Conservation (phyloP, 1,284 basidiomycete species). For the Sphaerobolus stellatus region DNA sequence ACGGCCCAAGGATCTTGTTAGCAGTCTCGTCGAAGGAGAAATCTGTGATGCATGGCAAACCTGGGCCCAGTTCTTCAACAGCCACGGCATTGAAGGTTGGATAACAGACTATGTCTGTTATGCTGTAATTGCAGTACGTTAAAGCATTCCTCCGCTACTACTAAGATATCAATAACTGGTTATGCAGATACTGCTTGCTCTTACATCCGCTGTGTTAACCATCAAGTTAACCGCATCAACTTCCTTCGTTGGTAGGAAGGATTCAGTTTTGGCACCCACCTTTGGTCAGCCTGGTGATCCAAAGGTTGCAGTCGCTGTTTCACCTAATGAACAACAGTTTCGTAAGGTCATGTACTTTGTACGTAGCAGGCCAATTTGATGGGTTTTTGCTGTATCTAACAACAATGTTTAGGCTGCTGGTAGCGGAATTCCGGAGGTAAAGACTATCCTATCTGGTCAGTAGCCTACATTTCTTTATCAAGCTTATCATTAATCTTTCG, state of each 20-base stretch:
- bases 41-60: conserved; percentile 71
- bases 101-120: conserved; percentile 72
- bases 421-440: conserved; percentile 95
- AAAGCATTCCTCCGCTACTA: conserved; percentile 2
- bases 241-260: conserved; percentile 84
- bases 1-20: conserved; percentile 29
- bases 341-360: conserved; percentile 84
- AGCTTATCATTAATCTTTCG: not conserved
- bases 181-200: conserved; percentile 66
- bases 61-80: conserved; percentile 57
- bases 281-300: conserved; percentile 38
- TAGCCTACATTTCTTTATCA: conserved; percentile 13
- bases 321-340: conserved; percentile 17
- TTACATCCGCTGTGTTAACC: conserved; percentile 75
- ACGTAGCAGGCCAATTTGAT: conserved; percentile 29
- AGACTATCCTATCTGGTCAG: conserved; percentile 88
- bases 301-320: conserved; percentile 36
- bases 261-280: conserved; percentile 69
- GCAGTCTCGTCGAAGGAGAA: conserved; percentile 32
- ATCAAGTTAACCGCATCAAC: conserved; percentile 86
- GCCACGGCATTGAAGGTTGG: conserved; percentile 34
- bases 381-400: conserved; percentile 4
- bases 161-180: not conserved
- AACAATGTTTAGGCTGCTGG: conserved; percentile 71
- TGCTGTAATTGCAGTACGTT: conserved; percentile 72